phyloP scores from a whole-genome alignment of 129 eudicot species.

The Tagetes erecta region DNA sequence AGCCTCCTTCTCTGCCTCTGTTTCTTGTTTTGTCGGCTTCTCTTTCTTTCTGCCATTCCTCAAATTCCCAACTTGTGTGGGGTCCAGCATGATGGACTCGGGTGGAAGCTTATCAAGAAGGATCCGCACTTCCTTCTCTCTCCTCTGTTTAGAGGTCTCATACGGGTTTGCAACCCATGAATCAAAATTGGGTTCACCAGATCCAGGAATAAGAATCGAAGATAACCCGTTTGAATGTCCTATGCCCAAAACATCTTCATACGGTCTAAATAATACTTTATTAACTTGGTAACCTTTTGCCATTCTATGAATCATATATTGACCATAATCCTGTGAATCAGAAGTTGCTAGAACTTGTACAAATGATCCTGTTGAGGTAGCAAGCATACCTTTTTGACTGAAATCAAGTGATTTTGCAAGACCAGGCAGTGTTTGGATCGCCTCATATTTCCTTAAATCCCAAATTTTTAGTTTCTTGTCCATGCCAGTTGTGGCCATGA shows the following conservation, averaged over 20 bases:
- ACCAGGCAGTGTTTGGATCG: slow-evolving; percentile 57
- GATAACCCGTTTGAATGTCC: slow-evolving; percentile 87
- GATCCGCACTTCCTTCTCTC: slow-evolving; percentile 79
- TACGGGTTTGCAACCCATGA: slow-evolving; percentile 94
- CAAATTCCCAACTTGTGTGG: slow-evolving; percentile 74
- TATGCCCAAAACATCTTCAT: slow-evolving; percentile 79
- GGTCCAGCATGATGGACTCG: slow-evolving; percentile 87
- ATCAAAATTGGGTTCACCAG: slow-evolving; percentile 93
- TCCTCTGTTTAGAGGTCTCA: slow-evolving; percentile 76
- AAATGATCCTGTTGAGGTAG: slow-evolving; percentile 59
- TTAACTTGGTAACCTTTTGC: slow-evolving; percentile 76
- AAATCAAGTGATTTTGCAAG: slow-evolving; percentile 61
- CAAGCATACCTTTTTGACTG: slow-evolving; percentile 85
- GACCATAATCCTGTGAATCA: slow-evolving; percentile 51
- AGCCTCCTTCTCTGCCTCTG: slow-evolving; percentile 67
- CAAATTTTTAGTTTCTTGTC: slow-evolving; percentile 84
- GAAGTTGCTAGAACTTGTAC: slow-evolving; percentile 52
- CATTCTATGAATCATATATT: slow-evolving; percentile 74
- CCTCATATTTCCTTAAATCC: slow-evolving; percentile 78
- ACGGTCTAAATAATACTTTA: slow-evolving; percentile 61
- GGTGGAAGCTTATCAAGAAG: slow-evolving; percentile 92
- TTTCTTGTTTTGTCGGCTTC: slow-evolving; percentile 53
- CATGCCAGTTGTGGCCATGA: slow-evolving; percentile 93
- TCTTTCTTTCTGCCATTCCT: slow-evolving; percentile 50
- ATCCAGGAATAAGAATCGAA: slow-evolving; percentile 81